Evolutionary conservation across 2,329 filamentous ascomycete species (phyloP).

Genomic region (Keithomyces neogunnii): DNA sequence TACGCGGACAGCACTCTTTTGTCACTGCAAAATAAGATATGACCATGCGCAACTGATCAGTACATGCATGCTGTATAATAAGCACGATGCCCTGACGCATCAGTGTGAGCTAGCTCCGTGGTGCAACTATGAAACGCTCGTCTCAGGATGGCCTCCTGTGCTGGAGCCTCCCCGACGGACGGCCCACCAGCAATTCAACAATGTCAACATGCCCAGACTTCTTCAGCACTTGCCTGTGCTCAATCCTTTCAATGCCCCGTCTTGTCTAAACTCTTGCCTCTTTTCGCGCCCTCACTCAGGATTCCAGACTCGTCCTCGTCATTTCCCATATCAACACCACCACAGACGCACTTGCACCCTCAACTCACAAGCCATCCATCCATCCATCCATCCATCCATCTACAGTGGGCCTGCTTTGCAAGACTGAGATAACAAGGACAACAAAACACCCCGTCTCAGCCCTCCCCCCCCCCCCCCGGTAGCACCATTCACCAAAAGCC

Average conservation of each 20-base stretch:
- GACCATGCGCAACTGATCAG: too few species aligned
- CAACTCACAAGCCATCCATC: too few species aligned
- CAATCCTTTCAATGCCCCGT: neutral
- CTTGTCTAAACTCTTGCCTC: too few species aligned
- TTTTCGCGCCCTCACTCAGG: neutral
- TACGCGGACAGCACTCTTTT: too few species aligned
- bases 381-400: neutral
- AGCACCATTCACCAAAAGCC: neutral
- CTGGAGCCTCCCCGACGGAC: neutral
- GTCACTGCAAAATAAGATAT: too few species aligned
- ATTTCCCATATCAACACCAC: neutral
- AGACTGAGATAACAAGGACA: neutral
- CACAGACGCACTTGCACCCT: neutral
- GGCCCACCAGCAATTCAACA: neutral
- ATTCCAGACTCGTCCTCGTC: neutral
- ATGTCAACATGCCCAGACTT: neutral
- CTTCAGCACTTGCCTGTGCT: neutral
- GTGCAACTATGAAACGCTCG: conserved; percentile 7
- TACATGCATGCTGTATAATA: too few species aligned
- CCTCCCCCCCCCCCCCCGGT: neutral
- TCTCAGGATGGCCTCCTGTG: conserved; percentile 10
- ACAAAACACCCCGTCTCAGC: neutral
- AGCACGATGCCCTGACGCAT: neutral
- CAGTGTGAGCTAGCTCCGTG: neutral
- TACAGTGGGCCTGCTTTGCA: neutral